These are phyloP conservation scores for Cytospora piceicola DNA, from an alignment of 2,329 filamentous ascomycete genomes.

Conservation along the genomic window DNA sequence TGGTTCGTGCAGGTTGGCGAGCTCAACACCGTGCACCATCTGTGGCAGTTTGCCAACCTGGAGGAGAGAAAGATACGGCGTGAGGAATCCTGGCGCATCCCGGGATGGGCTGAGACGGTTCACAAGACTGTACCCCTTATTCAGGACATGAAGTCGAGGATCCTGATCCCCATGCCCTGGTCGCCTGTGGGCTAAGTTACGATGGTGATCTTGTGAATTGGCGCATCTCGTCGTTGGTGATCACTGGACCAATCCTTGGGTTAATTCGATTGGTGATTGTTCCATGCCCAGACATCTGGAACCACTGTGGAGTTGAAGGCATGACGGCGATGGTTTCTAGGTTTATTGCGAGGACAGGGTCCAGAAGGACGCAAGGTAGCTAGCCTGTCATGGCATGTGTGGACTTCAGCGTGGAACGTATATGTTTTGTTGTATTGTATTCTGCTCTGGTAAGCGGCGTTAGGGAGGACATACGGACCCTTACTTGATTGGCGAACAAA, in stretches of 20 bases:
- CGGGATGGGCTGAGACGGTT: conserved; percentile 96
- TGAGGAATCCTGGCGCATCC: conserved; percentile 92
- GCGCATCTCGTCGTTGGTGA: neutral
- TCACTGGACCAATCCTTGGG: neutral
- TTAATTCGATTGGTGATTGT: neutral
- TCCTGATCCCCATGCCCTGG: conserved; percentile 95
- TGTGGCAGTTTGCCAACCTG: conserved; percentile 98
- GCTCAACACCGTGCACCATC: conserved; percentile 94
- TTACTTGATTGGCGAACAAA: neutral
- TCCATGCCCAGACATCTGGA: neutral
- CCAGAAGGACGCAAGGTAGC: neutral
- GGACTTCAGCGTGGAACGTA: neutral
- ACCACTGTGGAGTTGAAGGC: neutral
- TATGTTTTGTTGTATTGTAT: neutral
- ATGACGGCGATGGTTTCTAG: neutral
- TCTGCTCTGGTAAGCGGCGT: neutral
- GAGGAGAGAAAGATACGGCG: conserved; percentile 89
- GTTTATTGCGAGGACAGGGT: neutral
- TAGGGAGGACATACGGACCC: neutral
- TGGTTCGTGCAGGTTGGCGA: conserved; percentile 99
- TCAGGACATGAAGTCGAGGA: conserved; percentile 92
- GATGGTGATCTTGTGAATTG: neutral
- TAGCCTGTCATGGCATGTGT: neutral
- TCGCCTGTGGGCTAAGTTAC: conserved; percentile 76
- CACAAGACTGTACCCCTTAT: conserved; percentile 98